phyloP scores from a whole-genome alignment of 345 rosid species.

The Populus euphratica region DNA sequence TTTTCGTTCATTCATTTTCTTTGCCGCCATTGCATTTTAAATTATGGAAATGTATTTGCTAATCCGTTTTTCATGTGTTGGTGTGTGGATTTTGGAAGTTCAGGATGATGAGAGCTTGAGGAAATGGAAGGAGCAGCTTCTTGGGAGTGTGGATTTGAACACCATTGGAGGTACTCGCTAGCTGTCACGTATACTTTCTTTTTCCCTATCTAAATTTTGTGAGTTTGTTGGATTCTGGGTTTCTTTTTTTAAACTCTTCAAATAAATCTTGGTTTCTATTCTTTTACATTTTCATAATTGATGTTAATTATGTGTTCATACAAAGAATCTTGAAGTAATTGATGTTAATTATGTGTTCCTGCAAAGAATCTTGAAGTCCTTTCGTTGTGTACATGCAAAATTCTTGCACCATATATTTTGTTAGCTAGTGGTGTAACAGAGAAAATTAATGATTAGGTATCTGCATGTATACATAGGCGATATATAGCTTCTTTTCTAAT shows the following conservation, averaged over 20 bases:
- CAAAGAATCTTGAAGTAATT: not conserved
- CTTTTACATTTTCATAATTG: not conserved
- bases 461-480: too few relatives aligned
- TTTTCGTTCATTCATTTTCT: not conserved
- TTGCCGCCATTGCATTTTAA: not conserved
- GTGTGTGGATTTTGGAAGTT: conserved; percentile 7
- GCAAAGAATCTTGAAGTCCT: not conserved
- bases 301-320: not conserved
- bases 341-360: not conserved
- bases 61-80: conserved; percentile 1
- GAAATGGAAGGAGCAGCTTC: conserved; percentile 86
- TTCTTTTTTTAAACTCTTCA: not conserved
- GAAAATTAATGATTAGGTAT: too few relatives aligned
- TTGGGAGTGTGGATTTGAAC: conserved; percentile 62
- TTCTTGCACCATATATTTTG: not conserved
- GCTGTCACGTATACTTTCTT: not conserved
- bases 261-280: not conserved
- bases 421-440: not conserved
- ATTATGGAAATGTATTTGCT: not conserved
- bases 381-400: not conserved
- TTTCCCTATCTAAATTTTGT: not conserved
- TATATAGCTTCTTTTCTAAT: not conserved
- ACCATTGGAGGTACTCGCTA: conserved; percentile 55
- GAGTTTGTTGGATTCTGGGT: not conserved
- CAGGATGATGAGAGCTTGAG: conserved; percentile 83